Percentiles rank a stretch among this genome's conserved stretches.
These are phyloP conservation scores for Kuraishia borneana DNA, from an alignment of 805 yeast species.

Conservation along the genomic window DNA sequence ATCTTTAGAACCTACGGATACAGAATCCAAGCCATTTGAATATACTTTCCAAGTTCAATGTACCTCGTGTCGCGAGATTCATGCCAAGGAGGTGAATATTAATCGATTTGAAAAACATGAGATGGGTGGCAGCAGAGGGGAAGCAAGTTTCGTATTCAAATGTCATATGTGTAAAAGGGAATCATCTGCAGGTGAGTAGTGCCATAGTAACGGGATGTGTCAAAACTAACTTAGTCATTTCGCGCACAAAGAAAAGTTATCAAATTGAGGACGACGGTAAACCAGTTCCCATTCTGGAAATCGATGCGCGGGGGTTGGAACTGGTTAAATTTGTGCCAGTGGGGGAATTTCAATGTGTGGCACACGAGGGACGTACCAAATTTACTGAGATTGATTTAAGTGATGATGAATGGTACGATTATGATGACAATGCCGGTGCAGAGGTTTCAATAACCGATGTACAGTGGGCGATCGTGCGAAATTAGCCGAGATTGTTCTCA, in stretches of 20 bases:
- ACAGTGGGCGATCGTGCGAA: slow-evolving; percentile 44
- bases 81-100: slow-evolving; percentile 59
- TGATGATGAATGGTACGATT: slow-evolving; percentile 91
- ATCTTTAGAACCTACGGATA: slow-evolving; percentile 41
- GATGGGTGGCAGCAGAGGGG: slow-evolving; percentile 64
- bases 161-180: slow-evolving; percentile 52
- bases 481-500: slow-evolving; percentile 5
- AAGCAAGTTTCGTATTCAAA: slow-evolving; percentile 70
- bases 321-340: slow-evolving; percentile 56
- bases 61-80: slow-evolving; percentile 67
- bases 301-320: slow-evolving; percentile 84
- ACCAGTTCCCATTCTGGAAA: slow-evolving; percentile 39
- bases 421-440: slow-evolving; percentile 70
- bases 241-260: slow-evolving; percentile 14
- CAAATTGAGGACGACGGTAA: slow-evolving; percentile 29
- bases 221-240: slow-evolving; percentile 13
- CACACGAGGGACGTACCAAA: slow-evolving; percentile 35
- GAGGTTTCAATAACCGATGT: slow-evolving; percentile 77
- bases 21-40: slow-evolving; percentile 51
- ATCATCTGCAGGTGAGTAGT: slow-evolving; percentile 10
- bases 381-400: slow-evolving; percentile 59
- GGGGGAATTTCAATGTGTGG: slow-evolving; percentile 48
- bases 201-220: background rate
- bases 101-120: slow-evolving; percentile 58
- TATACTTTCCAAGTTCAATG: slow-evolving; percentile 70